phyloP scores from a whole-genome alignment of 257 asterid genomes.

The Lithospermum erythrorhizon region DNA sequence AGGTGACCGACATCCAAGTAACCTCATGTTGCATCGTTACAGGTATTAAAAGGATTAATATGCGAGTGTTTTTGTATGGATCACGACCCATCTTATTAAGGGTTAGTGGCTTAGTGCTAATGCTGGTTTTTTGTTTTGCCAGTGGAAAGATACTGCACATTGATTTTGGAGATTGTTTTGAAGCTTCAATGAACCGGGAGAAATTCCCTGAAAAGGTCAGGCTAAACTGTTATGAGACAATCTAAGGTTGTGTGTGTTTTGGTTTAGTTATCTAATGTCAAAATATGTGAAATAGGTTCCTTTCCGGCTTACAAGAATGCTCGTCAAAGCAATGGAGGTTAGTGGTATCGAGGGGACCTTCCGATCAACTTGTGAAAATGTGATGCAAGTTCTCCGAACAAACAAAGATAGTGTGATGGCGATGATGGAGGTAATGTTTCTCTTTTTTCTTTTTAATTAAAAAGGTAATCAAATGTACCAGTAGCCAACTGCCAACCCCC shows the following conservation, averaged over 20 bases:
- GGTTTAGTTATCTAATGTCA: neutral
- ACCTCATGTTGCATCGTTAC: conserved; percentile 94
- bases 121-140: conserved; percentile 15
- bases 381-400: conserved; percentile 93
- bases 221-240: neutral
- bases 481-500: too few species aligned
- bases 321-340: conserved; percentile 98
- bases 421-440: conserved; percentile 87
- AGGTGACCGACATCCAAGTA: conserved; percentile 99
- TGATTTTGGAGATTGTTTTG: conserved; percentile 99
- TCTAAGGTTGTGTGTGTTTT: neutral
- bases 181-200: conserved; percentile 99
- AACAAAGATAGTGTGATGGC: conserved; percentile 98
- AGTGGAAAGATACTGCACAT: conserved; percentile 99
- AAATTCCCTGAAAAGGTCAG: conserved; percentile 96
- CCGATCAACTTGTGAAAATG: conserved; percentile 93
- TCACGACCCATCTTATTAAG: conserved; percentile 4
- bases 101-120: conserved; percentile 13
- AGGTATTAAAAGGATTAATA: conserved; percentile 33
- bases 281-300: conserved; percentile 64
- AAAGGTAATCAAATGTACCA: too few species aligned
- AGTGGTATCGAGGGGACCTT: conserved; percentile 98
- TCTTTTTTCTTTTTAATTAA: neutral
- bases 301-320: conserved; percentile 98
- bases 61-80: neutral